These are phyloP conservation scores for Chlamydomonas reinhardtii DNA, from an alignment of 163 green algal species.

Conservation along the genomic window DNA sequence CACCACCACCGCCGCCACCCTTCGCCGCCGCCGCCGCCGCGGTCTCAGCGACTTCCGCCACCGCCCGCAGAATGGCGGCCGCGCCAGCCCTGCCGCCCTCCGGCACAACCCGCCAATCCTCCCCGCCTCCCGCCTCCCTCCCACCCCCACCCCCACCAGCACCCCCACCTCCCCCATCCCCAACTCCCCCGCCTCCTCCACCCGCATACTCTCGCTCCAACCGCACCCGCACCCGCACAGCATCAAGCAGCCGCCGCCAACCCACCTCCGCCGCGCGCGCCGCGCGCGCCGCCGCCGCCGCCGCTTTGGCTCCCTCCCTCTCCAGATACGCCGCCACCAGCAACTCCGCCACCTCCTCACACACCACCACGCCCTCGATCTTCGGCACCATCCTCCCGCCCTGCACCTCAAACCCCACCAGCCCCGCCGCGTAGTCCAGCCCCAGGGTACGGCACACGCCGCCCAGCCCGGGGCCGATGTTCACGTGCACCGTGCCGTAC, in stretches of 20 bases:
- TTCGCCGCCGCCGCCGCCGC: background rate
- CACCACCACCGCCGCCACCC: background rate
- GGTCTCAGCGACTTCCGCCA: background rate
- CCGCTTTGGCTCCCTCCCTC: constrained; percentile 47
- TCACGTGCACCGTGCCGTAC: constrained; percentile 78
- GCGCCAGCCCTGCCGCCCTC: background rate
- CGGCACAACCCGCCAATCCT: background rate
- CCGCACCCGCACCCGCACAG: constrained; percentile 47
- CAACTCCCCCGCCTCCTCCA: constrained; percentile 21
- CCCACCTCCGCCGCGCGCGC: constrained; percentile 44
- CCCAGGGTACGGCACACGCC: constrained; percentile 69
- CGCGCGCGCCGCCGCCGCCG: constrained; percentile 32
- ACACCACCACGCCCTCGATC: constrained; percentile 90
- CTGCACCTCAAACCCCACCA: constrained; percentile 86
- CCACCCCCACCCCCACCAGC: constrained; percentile 48
- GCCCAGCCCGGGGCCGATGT: constrained; percentile 53
- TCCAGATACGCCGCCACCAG: constrained; percentile 14
- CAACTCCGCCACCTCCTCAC: constrained; percentile 58
- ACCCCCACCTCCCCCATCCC: constrained; percentile 44
- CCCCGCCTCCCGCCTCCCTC: background rate
- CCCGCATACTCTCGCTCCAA: constrained; percentile 60
- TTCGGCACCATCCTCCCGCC: constrained; percentile 79
- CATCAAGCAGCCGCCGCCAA: constrained; percentile 61
- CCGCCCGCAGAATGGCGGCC: background rate
- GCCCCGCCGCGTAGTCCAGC: constrained; percentile 82